These are phyloP conservation scores for Lolium perenne DNA, from an alignment of 176 grass and related monocot species.

Conservation along the genomic window DNA sequence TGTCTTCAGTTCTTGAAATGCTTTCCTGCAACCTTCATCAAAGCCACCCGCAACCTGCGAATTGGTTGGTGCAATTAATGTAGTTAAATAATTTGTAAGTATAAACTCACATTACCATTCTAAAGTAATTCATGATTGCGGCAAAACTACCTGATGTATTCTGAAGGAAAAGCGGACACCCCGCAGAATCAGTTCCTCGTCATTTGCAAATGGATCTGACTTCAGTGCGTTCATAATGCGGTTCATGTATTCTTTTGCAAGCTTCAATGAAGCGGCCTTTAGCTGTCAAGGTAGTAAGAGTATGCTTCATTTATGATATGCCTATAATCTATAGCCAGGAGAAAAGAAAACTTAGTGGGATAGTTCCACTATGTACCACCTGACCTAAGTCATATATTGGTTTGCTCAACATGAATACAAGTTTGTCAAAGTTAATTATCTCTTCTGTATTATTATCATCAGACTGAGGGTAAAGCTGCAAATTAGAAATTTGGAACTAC, in stretches of 20 bases:
- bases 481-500: constrained; percentile 33
- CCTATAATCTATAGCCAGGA: constrained; percentile 16
- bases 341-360: not conserved
- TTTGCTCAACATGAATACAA: constrained; percentile 24
- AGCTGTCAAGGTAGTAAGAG: constrained; percentile 64
- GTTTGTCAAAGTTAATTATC: constrained; percentile 25
- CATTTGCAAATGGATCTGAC: constrained; percentile 75
- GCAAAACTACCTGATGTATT: constrained; percentile 78
- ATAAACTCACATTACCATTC: constrained; percentile 16
- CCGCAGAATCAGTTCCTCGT: constrained; percentile 78
- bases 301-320: constrained; percentile 20
- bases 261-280: constrained; percentile 85
- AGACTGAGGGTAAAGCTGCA: constrained; percentile 7
- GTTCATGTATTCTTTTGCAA: constrained; percentile 87
- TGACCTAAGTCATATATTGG: constrained; percentile 12
- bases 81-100: constrained; percentile 30
- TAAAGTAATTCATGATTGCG: constrained; percentile 24
- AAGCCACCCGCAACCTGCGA: constrained; percentile 87
- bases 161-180: constrained; percentile 93
- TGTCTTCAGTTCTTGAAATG: constrained; percentile 86
- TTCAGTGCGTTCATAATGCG: constrained; percentile 72
- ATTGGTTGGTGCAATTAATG: constrained; percentile 25
- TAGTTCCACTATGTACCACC: not conserved
- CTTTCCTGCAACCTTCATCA: constrained; percentile 72
- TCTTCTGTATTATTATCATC: constrained; percentile 28